Evolutionary conservation across 2,329 filamentous ascomycete species (phyloP), one percentile per base, ranked within the genome.

Genomic region (Fusarium sp.): DNA sequence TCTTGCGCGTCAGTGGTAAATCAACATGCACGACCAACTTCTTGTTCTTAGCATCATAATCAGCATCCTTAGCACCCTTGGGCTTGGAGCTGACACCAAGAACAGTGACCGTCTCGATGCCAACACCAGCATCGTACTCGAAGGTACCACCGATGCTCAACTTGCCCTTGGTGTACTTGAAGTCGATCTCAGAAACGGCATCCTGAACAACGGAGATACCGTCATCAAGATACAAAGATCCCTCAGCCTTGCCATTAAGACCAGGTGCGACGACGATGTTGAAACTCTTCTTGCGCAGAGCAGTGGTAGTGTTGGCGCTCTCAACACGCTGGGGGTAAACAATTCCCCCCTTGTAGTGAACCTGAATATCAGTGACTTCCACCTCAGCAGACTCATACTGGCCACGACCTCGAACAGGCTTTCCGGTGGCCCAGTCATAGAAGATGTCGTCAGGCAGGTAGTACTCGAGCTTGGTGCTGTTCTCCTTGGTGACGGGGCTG

Each of bases 181-280:
- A 92, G n/a, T 82, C 78, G 48, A 94, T 84, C 56, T 87, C 80
- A 1, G 85, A 88, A 5, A 84, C 87, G 1, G 73, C 77, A 4
- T 80, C 72, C 78, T 92, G 91, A 55, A 85, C 80, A 39, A 94
- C 72, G 22, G 85, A 89, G 63, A 88, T 87, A 14, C 92, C 92
- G 62, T 95, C 92, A 68, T 95, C 92, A 4, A 95, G 81, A 74
- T 94, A 95, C 61, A 95, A 80, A 20, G 82, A 82, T 0, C 92
- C 92, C 1, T 75, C 77, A 0, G 92, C 92, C 9, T 80, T 87
- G 2, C 91, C 91, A 54, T 92, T 83, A 0, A 78, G 73, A 2
- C 84, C 88, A 0, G 91, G 85, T 0, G 92, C 90, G 33, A 95
- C 84, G 26, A 94, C 75, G 51, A 95, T 81, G 72, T 90, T 84